A percentile compares a stretch with the other conserved stretches of the same genome.
Evolutionary conservation across 495 filamentous ascomycete genomes (phyloP).

Genomic region (Astrothelium macrocarpum): DNA sequence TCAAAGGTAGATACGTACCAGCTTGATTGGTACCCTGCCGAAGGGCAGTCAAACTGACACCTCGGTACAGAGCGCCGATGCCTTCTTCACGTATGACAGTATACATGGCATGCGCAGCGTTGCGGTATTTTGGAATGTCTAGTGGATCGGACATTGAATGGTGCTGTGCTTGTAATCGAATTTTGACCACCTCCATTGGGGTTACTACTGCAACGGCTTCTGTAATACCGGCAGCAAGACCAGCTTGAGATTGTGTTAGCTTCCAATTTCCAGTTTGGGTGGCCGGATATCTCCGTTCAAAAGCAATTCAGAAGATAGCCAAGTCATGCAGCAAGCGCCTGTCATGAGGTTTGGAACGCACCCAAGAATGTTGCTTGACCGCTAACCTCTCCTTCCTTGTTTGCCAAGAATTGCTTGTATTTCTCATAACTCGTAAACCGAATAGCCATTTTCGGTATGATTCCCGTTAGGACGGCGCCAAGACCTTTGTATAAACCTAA

Average conservation of each 20-base stretch:
- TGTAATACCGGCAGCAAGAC: slow-evolving; percentile 84
- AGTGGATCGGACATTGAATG: slow-evolving; percentile 89
- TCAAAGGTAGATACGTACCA: not conserved
- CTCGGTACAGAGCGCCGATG: slow-evolving; percentile 74
- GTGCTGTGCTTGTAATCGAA: slow-evolving; percentile 92
- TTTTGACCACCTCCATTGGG: slow-evolving; percentile 98
- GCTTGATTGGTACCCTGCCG: slow-evolving; percentile 96
- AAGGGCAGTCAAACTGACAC: slow-evolving; percentile 85
- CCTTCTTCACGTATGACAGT: slow-evolving; percentile 90
- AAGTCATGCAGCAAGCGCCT: not conserved
- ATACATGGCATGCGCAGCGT: slow-evolving; percentile 90
- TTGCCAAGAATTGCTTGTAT: slow-evolving; percentile 76
- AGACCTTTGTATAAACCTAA: slow-evolving; percentile 94
- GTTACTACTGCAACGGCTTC: slow-evolving; percentile 94
- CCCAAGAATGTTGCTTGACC: slow-evolving; percentile 75
- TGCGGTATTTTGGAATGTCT: slow-evolving; percentile 90
- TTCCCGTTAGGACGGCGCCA: slow-evolving; percentile 89
- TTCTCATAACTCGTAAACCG: slow-evolving; percentile 95
- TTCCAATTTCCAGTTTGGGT: not conserved
- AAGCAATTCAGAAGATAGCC: not conserved
- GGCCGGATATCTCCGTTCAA: not conserved
- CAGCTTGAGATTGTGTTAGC: slow-evolving; percentile 43
- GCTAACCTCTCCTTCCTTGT: slow-evolving; percentile 55
- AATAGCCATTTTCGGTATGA: slow-evolving; percentile 99
- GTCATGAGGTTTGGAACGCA: slow-evolving; percentile 28